phyloP scores from a whole-genome alignment of 2,329 filamentous ascomycete genomes.

The Penicillium brasilianum region DNA sequence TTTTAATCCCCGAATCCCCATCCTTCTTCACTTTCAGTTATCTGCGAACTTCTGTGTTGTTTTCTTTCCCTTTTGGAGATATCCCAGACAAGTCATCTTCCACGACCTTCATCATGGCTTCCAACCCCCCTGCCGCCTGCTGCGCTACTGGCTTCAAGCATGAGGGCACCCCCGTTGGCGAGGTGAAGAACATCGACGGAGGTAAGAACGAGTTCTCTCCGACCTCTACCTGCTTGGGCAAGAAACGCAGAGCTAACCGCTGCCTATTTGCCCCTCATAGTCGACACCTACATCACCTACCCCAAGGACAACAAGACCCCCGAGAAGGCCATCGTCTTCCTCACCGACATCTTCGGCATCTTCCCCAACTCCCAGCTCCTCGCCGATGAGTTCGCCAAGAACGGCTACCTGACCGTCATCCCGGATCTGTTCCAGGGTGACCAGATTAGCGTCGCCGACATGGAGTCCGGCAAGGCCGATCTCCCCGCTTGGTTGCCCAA shows the following conservation, averaged over 20 bases:
- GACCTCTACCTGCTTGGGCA: background rate
- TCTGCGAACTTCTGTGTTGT: background rate
- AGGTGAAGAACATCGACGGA: constrained; percentile 54
- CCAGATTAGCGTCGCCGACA: constrained; percentile 59
- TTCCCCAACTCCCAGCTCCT: constrained; percentile 67
- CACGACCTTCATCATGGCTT: constrained; percentile 52
- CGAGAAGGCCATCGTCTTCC: constrained; percentile 61
- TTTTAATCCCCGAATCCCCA: background rate
- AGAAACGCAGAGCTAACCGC: background rate
- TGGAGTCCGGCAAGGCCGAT: constrained; percentile 53
- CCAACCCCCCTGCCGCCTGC: constrained; percentile 55
- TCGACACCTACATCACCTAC: constrained; percentile 61
- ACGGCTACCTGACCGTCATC: constrained; percentile 72
- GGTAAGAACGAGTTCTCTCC: constrained; percentile 38
- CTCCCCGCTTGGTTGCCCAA: constrained; percentile 56
- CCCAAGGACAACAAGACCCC: constrained; percentile 57
- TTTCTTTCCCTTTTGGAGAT: background rate
- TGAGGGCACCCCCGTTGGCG: constrained; percentile 55
- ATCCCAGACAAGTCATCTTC: background rate
- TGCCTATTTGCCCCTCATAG: constrained; percentile 39
- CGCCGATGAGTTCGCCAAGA: constrained; percentile 75
- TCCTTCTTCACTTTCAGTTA: background rate
- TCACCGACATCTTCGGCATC: constrained; percentile 65
- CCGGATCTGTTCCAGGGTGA: constrained; percentile 75
- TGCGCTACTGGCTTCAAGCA: constrained; percentile 58